phyloP scores from a whole-genome alignment of 169 alveolate species.

The Plasmodium berghei region DNA sequence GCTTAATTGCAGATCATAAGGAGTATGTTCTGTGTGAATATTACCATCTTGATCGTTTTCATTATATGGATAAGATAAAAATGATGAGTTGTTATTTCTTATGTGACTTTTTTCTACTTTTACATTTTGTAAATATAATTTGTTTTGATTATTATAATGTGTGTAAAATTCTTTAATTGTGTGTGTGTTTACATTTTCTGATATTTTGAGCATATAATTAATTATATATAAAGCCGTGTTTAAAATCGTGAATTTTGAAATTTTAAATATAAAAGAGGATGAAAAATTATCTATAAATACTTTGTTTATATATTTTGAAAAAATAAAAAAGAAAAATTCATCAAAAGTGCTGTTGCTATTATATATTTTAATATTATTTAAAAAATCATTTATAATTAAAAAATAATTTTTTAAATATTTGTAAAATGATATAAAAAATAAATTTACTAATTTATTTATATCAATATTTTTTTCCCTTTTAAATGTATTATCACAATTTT shows the following conservation, averaged over 20 bases:
- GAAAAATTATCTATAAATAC: slow-evolving; percentile 42
- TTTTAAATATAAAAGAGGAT: slow-evolving; percentile 37
- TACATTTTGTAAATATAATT: too few species aligned
- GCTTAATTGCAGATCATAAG: background rate
- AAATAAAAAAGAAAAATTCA: slow-evolving; percentile 36
- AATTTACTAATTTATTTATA: slow-evolving; percentile 35
- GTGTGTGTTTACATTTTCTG: slow-evolving; percentile 2
- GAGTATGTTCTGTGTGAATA: background rate
- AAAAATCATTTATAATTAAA: slow-evolving; percentile 15
- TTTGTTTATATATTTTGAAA: slow-evolving; percentile 50
- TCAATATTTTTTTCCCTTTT: slow-evolving; percentile 50
- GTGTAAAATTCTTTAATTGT: slow-evolving; percentile 5
- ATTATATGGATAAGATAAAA: background rate
- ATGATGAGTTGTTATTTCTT: background rate
- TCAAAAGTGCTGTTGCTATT: slow-evolving; percentile 13
- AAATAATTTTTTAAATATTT: slow-evolving; percentile 61
- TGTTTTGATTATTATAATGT: background rate
- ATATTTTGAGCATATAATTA: slow-evolving; percentile 29
- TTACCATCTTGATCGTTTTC: background rate
- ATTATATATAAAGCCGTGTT: slow-evolving; percentile 24
- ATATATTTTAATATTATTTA: slow-evolving; percentile 6
- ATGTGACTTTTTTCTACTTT: background rate
- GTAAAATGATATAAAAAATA: slow-evolving; percentile 63
- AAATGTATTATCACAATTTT: slow-evolving; percentile 21
- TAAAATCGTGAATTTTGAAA: slow-evolving; percentile 18